These are phyloP conservation scores for Hypoxylon rickii DNA, from an alignment of 495 filamentous ascomycete genomes.

Conservation along the genomic window DNA sequence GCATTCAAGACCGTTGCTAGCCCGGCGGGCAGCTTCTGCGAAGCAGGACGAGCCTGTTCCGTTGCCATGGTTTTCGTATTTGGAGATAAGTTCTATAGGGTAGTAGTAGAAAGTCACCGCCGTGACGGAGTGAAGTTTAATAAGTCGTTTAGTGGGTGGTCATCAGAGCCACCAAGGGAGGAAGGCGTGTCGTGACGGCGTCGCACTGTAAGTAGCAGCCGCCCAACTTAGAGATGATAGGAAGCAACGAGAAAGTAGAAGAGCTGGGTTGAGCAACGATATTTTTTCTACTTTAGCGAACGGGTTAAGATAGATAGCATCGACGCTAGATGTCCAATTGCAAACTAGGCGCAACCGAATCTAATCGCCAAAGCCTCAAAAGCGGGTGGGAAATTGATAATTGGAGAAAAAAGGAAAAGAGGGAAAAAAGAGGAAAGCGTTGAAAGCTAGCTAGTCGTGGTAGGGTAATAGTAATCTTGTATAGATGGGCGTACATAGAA, in stretches of 20 bases:
- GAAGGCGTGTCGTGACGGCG: conserved; percentile 1
- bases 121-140: conserved; percentile 7
- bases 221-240: not conserved
- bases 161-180: conserved; percentile 2
- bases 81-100: not conserved
- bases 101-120: not conserved
- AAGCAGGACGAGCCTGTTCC: conserved; percentile 44
- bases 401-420: not conserved
- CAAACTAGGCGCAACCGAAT: conserved; percentile 33
- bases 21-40: conserved; percentile 55
- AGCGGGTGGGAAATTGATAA: not conserved
- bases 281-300: conserved; percentile 23
- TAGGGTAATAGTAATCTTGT: conserved; percentile 1
- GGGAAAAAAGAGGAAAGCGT: not conserved
- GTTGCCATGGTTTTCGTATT: conserved; percentile 33
- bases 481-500: conserved; percentile 13
- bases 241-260: too few species aligned
- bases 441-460: conserved; percentile 11
- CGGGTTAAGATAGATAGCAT: conserved; percentile 31
- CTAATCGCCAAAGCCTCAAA: conserved; percentile 19
- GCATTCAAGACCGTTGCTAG: conserved; percentile 55
- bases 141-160: not conserved
- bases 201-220: conserved; percentile 7
- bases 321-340: conserved; percentile 33
- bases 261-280: conserved; percentile 4